Base-by-base conservation (phyloP, 805 yeast species). In the Yamadazyma takamatsuzukensis region DNA sequence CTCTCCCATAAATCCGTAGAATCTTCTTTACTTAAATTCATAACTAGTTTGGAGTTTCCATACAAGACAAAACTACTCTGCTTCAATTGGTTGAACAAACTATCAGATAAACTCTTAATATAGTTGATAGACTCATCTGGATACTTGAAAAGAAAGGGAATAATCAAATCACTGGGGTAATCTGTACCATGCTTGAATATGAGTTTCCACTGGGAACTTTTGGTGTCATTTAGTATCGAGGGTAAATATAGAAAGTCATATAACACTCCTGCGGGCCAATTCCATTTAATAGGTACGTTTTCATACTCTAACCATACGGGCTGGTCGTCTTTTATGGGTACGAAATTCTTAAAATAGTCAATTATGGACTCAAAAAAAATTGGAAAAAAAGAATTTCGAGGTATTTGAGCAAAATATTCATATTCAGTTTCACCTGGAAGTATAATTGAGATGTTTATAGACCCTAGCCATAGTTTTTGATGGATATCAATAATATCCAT, bases 21-120 rank as follows among this genome's bases (percentile, higher is more conserved):
- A 32, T 81, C 80, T 1, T 65, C 67, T 39, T 76, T 78, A 5
- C 93, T 74, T 34, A 90, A 59, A 16, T 69, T 68, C 95, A 90
- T 83, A n/a, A 90, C 74, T 2, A 78, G 71, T 40, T 83, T 86
- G 5, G 95, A 71, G n/a, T 76, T 72, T 0, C 95, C 95, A 43
- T 80, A 77, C 22, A 83, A 54, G 0, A 87, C 75, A 48, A 70
- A 86, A 47, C 87, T 78, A 4, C 87, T 73, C 49, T 90, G 97
- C 48, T 93, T 90, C 51, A 87, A 59, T 38, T 78, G 87, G 51
- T 90, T 88, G 39, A 79, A 61, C 80, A 93, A 80, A 30, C 74
- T 69, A 31, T 69, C 72, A 27, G 57, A 67, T 37, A 76, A 43
- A 9, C 66, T 49, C 15, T 47, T 40, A 21, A 46, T 39, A 42